A percentile compares a stretch with the other conserved stretches of the same genome.
Conservation (phyloP, 495 filamentous ascomycete species). For the Achaetomiella virescens region DNA sequence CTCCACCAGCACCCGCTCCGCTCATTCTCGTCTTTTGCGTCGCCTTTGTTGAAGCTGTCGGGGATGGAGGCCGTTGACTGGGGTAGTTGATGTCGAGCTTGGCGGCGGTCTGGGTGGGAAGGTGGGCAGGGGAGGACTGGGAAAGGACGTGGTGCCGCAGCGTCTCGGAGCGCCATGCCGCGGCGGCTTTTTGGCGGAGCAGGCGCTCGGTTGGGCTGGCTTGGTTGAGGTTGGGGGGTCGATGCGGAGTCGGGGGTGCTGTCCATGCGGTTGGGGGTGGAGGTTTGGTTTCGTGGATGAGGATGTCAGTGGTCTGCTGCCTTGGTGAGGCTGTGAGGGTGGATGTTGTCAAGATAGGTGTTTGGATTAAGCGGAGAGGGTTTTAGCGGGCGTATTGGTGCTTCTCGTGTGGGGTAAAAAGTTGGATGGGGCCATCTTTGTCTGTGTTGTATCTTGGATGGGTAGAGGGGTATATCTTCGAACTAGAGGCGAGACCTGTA, state of each 20-base stretch:
- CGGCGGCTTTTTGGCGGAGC: conserved; percentile 30
- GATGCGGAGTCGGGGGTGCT: not conserved
- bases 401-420: not conserved
- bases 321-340: not conserved
- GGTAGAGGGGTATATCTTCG: not conserved
- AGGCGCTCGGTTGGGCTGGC: conserved; percentile 27
- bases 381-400: conserved; percentile 2
- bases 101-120: not conserved
- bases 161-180: conserved; percentile 21
- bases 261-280: not conserved
- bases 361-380: conserved; percentile 13
- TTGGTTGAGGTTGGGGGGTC: not conserved
- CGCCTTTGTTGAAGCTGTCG: no score
- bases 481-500: not conserved
- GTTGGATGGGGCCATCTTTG: not conserved
- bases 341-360: not conserved
- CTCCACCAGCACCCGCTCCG: no score
- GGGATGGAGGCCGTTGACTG: no score
- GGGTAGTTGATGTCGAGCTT: no score
- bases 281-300: not conserved
- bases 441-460: not conserved
- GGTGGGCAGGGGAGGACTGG: not conserved
- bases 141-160: not conserved
- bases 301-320: not conserved
- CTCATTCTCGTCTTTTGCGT: no score